Evolutionary conservation across 1,139 yeast genomes (phyloP), one percentile per base, ranked within the genome.

Genomic region (Eremothecium coryli): DNA sequence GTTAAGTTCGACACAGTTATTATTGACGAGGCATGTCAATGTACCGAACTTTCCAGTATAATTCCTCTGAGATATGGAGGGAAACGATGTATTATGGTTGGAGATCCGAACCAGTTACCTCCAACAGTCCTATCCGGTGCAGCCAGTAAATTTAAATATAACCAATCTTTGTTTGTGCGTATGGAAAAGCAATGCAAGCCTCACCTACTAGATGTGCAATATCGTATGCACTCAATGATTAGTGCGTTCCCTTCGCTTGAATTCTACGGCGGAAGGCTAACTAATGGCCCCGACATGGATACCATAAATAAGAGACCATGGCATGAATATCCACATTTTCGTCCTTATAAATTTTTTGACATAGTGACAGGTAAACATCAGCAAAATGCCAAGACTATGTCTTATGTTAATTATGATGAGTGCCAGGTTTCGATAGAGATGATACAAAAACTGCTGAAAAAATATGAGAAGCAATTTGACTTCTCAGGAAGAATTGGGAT

Each of bases 51-150:
- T 29, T 84, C 95, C 8, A 84, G 95, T 0, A 70, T 93, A 22
- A 90, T 90, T 50, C 99, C 99, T 0, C 66, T 93, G 45, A 69
- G 95, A 51, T 93, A 88, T 56, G 98, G 98, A 1, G 84, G 95
- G 50, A 76, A 70, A 42, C 76, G 77, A 38, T 88, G 97, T 63
- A 80, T 93, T 33, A 84, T 93, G 95, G 99, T 93, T 34, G 99
- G 99, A 53, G 99, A 93, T 64, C 98, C 98, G 2, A 88, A 90
- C 54, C 99, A 93, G 62, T 69, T 93, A 42, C 99, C 98, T 0
- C 99, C 99, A 1, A 93, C 99, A 0, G 98, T 93, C n/a, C 61
- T 93, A 17, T 90, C 98, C 0, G 88, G 82, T 49, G 78, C 76
- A 6, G 97, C 97, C 1, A 78, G 93, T 1, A 66, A 73, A 5